phyloP scores from a whole-genome alignment of 805 yeast species.

The Spathaspora hagerdaliae region DNA sequence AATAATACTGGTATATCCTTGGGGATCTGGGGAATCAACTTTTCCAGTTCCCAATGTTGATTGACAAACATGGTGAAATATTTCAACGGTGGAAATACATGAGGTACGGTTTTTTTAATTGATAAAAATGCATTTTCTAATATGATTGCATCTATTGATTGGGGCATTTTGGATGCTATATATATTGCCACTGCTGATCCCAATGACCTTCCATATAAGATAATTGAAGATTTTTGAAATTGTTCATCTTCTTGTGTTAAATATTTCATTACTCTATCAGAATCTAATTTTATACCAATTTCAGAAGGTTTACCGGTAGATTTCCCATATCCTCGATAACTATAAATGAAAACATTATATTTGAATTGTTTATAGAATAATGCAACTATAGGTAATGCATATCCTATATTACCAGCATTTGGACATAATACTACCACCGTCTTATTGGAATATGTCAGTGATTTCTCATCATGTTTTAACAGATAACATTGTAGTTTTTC shows the following conservation, averaged over 20 bases:
- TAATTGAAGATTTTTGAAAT: constrained; percentile 48
- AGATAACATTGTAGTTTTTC: constrained; percentile 62
- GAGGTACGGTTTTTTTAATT: constrained; percentile 66
- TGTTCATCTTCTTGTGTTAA: constrained; percentile 49
- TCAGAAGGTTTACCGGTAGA: constrained; percentile 78
- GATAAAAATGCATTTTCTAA: constrained; percentile 85
- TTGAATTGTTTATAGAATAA: constrained; percentile 58
- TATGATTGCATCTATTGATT: constrained; percentile 56
- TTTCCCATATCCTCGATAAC: constrained; percentile 88
- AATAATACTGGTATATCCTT: constrained; percentile 62
- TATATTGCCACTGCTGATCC: constrained; percentile 95
- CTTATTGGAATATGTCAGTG: constrained; percentile 45
- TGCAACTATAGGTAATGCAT: constrained; percentile 75
- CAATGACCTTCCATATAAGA: constrained; percentile 82
- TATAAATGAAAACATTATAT: constrained; percentile 77
- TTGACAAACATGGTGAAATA: constrained; percentile 61
- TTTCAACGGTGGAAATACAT: constrained; percentile 64
- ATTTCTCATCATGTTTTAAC: constrained; percentile 45
- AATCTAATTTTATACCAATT: constrained; percentile 75
- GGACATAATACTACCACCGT: constrained; percentile 82
- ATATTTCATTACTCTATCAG: constrained; percentile 63
- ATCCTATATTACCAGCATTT: constrained; percentile 95
- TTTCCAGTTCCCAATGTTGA: constrained; percentile 80
- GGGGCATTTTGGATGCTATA: constrained; percentile 58
- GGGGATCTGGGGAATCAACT: constrained; percentile 48